phyloP scores from a whole-genome alignment of 768 basidiomycete genomes.

The Tylopilus sp. region DNA sequence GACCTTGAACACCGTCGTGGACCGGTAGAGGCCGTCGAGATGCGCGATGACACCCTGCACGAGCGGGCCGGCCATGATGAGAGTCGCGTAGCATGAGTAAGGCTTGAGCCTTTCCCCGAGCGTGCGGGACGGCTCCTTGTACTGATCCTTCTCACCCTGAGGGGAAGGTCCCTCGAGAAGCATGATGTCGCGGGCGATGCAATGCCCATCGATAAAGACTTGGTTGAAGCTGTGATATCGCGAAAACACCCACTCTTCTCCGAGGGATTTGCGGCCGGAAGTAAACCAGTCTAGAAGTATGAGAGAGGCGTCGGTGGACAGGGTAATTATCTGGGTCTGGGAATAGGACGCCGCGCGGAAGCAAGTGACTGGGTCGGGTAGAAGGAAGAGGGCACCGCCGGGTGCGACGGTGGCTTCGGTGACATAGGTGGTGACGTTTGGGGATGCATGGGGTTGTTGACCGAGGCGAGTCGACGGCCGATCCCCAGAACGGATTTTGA shows the following conservation, averaged over 20 bases:
- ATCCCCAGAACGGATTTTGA: constrained; percentile 70
- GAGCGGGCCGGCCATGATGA: constrained; percentile 74
- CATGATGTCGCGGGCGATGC: constrained; percentile 73
- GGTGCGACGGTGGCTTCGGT: constrained; percentile 54
- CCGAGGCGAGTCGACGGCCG: constrained; percentile 44
- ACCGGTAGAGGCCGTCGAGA: constrained; percentile 47
- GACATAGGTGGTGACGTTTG: constrained; percentile 54
- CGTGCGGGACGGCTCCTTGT: constrained; percentile 38
- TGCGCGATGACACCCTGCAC: constrained; percentile 44
- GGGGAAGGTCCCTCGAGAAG: constrained; percentile 55
- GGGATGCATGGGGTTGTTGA: constrained; percentile 6
- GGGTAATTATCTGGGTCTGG: constrained; percentile 76
- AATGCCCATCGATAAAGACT: constrained; percentile 59
- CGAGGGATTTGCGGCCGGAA: constrained; percentile 75
- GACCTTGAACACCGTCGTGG: constrained; percentile 60
- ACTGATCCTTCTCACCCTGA: constrained; percentile 1
- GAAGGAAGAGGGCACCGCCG: constrained; percentile 62
- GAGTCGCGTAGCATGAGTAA: constrained; percentile 87
- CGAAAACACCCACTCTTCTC: constrained; percentile 89
- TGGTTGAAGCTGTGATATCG: constrained; percentile 86
- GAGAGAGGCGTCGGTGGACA: constrained; percentile 57
- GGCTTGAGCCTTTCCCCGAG: constrained; percentile 65
- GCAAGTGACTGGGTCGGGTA: constrained; percentile 93
- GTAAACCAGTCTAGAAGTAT: constrained; percentile 91
- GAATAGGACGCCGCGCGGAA: constrained; percentile 81